Evolutionary conservation across 129 eudicot genomes (phyloP).

Genomic region (Kitagawia praeruptora): DNA sequence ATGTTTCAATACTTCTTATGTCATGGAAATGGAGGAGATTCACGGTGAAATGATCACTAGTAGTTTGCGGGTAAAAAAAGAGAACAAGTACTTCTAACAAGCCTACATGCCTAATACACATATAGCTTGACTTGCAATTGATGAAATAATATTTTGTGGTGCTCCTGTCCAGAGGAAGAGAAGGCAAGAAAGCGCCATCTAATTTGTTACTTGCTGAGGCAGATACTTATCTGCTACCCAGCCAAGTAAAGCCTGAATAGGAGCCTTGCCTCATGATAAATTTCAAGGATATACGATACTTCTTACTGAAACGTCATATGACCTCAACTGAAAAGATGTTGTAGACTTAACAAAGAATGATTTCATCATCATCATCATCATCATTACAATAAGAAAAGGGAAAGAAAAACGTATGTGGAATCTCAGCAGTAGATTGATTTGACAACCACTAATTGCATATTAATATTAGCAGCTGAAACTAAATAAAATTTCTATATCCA

Average conservation of each 20-base stretch:
- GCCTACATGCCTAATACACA: neutral
- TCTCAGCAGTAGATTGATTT: neutral
- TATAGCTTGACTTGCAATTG: neutral
- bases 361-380: neutral
- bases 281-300: neutral
- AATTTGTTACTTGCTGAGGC: neutral
- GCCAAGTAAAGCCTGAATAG: neutral
- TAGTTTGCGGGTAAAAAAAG: neutral
- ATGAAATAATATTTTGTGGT: too few species aligned
- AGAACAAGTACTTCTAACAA: neutral
- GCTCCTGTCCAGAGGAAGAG: neutral
- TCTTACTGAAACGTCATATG: neutral
- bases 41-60: neutral
- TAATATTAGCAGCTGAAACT: neutral
- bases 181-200: too few species aligned
- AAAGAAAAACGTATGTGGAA: neutral
- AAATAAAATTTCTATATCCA: neutral
- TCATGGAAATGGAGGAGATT: neutral
- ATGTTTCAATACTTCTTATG: neutral
- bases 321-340: neutral
- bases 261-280: neutral
- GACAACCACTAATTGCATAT: neutral
- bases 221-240: neutral
- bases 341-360: neutral
- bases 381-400: neutral